Base-by-base conservation (phyloP, 2,329 filamentous ascomycete species). In the Grosmannia serpens region DNA sequence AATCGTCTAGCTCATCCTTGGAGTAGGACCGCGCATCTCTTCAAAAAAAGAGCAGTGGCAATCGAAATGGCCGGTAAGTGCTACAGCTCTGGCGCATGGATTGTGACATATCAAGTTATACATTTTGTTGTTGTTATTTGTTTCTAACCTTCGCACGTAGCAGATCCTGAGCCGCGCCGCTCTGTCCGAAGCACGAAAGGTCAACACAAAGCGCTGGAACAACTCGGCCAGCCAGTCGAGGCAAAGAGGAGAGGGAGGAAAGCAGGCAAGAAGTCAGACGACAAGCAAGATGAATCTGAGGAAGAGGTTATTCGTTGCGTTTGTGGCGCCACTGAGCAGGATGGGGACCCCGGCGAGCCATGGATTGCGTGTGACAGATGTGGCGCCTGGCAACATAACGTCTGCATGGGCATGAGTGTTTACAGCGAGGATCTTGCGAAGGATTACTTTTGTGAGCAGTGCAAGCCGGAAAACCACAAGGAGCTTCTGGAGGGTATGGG, bases 281-380 rank as follows among this genome's bases (percentile, higher is more conserved):
- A 91, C 55, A 72, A 76, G 55, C 72, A 74, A 11, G 77, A 78
- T 57, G 71, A 74, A 29, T 71, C 77, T 20, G 79, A 83, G 55
- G 81, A 87, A 61, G 88, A 91, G 67, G 81, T 94, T 64, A 95
- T 97, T 63, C 87, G 92, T 64, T 99, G 92, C 71, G 88, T 96
- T 55, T 99, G 92, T 69, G 92, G 94, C 64, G 87, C 89, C 60
- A 88, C 88, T 51, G 87, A 89, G 65, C 87, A 91, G 64, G 88
- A 91, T 61, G 89, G 92, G 65, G 89, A 95, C 65, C 86, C 89
- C 17, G 89, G 88, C 64, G 87, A 94, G 66, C 86, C 91, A 56
- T 97, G 95, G 91, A 96, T 99, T 67, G 90, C 88, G 61, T 99
- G 94, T 75, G 94, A 99, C 71, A 83, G 82, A 53, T 99, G 94